Conservation (phyloP, 495 filamentous ascomycete species). For the Talaromyces stipitatus region DNA sequence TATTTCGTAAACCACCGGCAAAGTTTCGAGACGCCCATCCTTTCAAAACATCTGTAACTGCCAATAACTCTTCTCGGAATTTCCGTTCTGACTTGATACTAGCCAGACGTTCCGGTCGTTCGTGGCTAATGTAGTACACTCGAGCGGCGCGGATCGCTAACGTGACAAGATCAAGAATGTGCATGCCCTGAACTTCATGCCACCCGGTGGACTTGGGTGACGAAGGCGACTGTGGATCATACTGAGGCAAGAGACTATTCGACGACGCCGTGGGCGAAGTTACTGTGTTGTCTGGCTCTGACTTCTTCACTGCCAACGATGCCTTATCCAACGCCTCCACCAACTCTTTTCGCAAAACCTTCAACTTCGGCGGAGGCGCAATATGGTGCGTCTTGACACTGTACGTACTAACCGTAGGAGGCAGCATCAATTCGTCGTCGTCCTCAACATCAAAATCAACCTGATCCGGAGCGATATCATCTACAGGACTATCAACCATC, state of each 20-base stretch:
- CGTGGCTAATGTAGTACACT: constrained; percentile 86
- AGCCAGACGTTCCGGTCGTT: constrained; percentile 73
- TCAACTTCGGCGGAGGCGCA: constrained; percentile 76
- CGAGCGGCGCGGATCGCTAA: constrained; percentile 90
- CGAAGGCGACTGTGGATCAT: constrained; percentile 9
- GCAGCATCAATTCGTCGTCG: constrained; percentile 68
- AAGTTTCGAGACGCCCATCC: constrained; percentile 85
- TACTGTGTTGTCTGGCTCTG: constrained; percentile 23
- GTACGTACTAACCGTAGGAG: constrained; percentile 94
- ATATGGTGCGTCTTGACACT: constrained; percentile 78
- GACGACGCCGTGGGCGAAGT: constrained; percentile 3
- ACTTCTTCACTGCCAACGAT: constrained; percentile 55
- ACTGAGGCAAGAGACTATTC: constrained; percentile 7
- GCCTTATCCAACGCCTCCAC: constrained; percentile 59
- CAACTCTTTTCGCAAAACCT: constrained; percentile 69
- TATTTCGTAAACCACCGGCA: constrained; percentile 65
- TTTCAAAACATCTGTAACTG: constrained; percentile 83
- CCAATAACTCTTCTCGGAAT: constrained; percentile 73
- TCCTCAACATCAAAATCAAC: constrained; percentile 49
- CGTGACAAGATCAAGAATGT: constrained; percentile 85
- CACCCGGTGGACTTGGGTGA: constrained; percentile 48
- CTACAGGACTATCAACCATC: constrained; percentile 50
- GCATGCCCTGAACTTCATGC: constrained; percentile 83
- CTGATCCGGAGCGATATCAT: constrained; percentile 25
- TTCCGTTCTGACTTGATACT: constrained; percentile 75